Evolutionary conservation across 176 grass and related monocot species (phyloP).

Genomic region (Canna indica): DNA sequence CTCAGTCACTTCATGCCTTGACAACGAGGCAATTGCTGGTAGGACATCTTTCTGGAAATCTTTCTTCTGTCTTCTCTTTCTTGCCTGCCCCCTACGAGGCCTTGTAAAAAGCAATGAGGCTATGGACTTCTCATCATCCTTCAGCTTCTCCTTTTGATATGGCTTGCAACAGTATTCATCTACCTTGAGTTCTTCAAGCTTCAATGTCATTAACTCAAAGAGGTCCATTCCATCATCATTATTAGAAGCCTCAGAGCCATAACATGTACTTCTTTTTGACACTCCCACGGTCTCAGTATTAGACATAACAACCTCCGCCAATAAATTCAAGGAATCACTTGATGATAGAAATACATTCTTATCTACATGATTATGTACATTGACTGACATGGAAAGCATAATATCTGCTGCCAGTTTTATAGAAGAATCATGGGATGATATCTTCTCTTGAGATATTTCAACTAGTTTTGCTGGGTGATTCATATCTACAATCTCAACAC

Average conservation of each 20-base stretch:
- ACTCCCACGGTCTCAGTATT: slow-evolving; percentile 12
- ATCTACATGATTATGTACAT: slow-evolving; percentile 21
- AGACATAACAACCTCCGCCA: slow-evolving; percentile 44
- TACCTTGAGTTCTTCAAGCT: slow-evolving; percentile 59
- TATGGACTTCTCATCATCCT: slow-evolving; percentile 36
- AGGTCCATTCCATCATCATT: slow-evolving; percentile 45
- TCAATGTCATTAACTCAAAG: slow-evolving; percentile 76
- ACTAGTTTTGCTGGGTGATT: neutral
- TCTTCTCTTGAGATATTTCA: slow-evolving; percentile 13
- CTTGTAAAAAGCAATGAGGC: slow-evolving; percentile 38
- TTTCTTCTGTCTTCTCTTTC: slow-evolving; percentile 54
- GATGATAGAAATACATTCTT: neutral
- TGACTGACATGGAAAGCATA: slow-evolving; percentile 55
- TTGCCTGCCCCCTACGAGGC: slow-evolving; percentile 52
- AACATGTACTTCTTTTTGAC: slow-evolving; percentile 6
- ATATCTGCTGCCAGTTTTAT: slow-evolving; percentile 43
- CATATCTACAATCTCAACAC: neutral
- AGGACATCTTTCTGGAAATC: slow-evolving; percentile 91
- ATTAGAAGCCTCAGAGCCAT: slow-evolving; percentile 17
- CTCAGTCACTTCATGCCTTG: slow-evolving; percentile 72
- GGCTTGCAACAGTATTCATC: slow-evolving; percentile 51
- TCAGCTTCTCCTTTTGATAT: slow-evolving; percentile 17
- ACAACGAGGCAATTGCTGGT: slow-evolving; percentile 57
- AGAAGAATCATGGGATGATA: neutral
- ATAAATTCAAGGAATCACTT: slow-evolving; percentile 40